A percentile compares a stretch with the other conserved stretches of the same genome.
phyloP scores from a whole-genome alignment of 2,329 filamentous ascomycete species.

The Alternaria rosae region DNA sequence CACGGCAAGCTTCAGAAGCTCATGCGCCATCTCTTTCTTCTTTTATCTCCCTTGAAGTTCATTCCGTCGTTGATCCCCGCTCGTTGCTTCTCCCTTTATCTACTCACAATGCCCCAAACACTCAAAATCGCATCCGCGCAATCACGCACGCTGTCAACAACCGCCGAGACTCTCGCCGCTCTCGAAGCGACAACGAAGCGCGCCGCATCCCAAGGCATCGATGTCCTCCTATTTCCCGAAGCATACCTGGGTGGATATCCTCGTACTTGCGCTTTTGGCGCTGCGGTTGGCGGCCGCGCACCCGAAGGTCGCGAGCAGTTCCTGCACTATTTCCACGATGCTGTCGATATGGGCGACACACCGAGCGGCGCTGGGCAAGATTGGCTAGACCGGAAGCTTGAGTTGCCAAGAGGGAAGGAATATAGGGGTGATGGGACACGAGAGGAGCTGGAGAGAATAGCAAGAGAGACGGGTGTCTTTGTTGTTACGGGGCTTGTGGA shows the following conservation, averaged over 20 bases:
- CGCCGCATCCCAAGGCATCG: constrained; percentile 66
- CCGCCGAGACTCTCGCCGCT: constrained; percentile 68
- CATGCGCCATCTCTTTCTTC: not conserved
- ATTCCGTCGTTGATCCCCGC: not conserved
- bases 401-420: constrained; percentile 55
- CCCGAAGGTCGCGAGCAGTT: constrained; percentile 80
- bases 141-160: constrained; percentile 56
- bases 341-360: constrained; percentile 85
- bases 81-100: not conserved
- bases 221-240: constrained; percentile 88
- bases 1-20: not conserved
- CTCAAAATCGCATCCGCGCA: constrained; percentile 60
- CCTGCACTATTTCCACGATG: constrained; percentile 77
- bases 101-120: constrained; percentile 51
- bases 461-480: constrained; percentile 80
- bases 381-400: constrained; percentile 72
- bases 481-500: constrained; percentile 83
- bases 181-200: constrained; percentile 68
- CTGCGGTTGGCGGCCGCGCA: constrained; percentile 73
- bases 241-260: constrained; percentile 93
- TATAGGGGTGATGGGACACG: constrained; percentile 76
- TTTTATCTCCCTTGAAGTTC: not conserved
- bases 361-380: constrained; percentile 71
- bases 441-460: constrained; percentile 79
- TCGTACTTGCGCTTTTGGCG: constrained; percentile 79